Percentiles rank a stretch among this genome's conserved stretches.
Conservation (phyloP, 805 yeast species). For the Hanseniaspora meyeri region DNA sequence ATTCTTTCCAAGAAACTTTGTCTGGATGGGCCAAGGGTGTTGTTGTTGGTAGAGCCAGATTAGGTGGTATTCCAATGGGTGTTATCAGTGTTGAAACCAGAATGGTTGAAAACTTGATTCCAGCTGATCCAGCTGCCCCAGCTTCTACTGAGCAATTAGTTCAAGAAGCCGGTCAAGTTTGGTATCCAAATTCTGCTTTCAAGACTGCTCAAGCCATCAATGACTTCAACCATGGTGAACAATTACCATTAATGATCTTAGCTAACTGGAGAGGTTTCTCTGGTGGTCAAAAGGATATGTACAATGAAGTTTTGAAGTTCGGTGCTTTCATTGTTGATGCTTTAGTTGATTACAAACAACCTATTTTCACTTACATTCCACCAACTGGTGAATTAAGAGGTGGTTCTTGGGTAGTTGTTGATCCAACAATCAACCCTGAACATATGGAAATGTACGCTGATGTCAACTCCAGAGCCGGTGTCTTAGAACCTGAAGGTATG, state of each 20-base stretch:
- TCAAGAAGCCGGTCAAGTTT: conserved; percentile 98
- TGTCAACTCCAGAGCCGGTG: conserved; percentile 91
- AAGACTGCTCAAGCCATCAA: conserved; percentile 98
- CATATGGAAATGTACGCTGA: conserved; percentile 99
- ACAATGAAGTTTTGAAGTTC: conserved; percentile 90
- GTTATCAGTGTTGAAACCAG: conserved; percentile 93
- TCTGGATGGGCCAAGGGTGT: conserved; percentile 99
- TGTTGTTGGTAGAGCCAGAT: conserved; percentile 95
- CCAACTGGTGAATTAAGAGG: conserved; percentile 98
- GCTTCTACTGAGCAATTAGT: conserved; percentile 75
- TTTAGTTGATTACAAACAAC: conserved; percentile 87
- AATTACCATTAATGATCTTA: conserved; percentile 88
- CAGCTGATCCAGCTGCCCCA: conserved; percentile 98
- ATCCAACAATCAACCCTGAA: conserved; percentile 90
- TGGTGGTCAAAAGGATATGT: conserved; percentile 99
- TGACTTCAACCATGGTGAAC: conserved; percentile 96
- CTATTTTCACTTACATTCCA: conserved; percentile 92
- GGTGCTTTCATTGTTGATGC: conserved; percentile 98
- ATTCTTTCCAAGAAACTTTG: conserved; percentile 88
- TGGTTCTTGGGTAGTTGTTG: conserved; percentile 99
- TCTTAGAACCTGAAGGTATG: conserved; percentile 97
- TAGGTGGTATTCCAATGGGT: conserved; percentile 98
- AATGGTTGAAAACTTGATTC: conserved; percentile 74
- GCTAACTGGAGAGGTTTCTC: conserved; percentile 99
- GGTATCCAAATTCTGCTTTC: conserved; percentile 99